Percentiles rank a stretch among this genome's conserved stretches.
phyloP scores from a whole-genome alignment of 139 green algal genomes.

The Ulvella scutata region DNA sequence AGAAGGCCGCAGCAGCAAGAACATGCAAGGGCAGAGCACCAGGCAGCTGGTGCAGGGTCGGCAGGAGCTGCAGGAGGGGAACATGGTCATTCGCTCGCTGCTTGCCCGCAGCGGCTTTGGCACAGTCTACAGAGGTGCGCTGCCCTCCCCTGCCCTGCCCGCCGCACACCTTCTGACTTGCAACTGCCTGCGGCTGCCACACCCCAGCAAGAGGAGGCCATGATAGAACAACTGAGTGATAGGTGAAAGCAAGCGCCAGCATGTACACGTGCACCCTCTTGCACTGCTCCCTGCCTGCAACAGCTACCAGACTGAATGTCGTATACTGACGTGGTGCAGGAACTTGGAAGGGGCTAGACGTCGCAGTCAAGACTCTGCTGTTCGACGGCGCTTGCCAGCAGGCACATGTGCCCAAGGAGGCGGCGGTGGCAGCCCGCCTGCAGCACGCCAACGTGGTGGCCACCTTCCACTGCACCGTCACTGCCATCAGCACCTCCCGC shows the following conservation, averaged over 20 bases:
- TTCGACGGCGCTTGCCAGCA: not conserved
- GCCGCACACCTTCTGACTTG: not conserved
- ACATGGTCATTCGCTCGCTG: not conserved
- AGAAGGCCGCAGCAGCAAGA: not conserved
- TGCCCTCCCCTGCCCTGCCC: not conserved
- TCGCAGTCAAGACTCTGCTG: not conserved
- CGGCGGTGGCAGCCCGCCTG: not conserved
- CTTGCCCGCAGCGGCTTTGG: not conserved
- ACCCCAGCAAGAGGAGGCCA: not conserved
- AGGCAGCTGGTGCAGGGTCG: not conserved
- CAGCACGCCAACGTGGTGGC: not conserved
- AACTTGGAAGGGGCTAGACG: not conserved
- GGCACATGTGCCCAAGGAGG: not conserved
- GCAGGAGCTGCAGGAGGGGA: not conserved
- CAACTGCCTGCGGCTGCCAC: too few species aligned
- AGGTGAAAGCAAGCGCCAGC: not conserved
- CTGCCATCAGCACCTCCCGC: not conserved
- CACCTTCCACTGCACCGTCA: not conserved
- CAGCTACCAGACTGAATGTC: not conserved
- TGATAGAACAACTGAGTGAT: not conserved
- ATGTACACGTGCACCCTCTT: too few species aligned
- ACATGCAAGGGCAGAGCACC: not conserved
- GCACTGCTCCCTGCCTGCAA: not conserved
- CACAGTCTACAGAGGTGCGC: not conserved
- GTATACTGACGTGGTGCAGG: not conserved